A percentile compares a stretch with the other conserved stretches of the same genome.
phyloP scores from a whole-genome alignment of 805 yeast species.

The Candida maris region DNA sequence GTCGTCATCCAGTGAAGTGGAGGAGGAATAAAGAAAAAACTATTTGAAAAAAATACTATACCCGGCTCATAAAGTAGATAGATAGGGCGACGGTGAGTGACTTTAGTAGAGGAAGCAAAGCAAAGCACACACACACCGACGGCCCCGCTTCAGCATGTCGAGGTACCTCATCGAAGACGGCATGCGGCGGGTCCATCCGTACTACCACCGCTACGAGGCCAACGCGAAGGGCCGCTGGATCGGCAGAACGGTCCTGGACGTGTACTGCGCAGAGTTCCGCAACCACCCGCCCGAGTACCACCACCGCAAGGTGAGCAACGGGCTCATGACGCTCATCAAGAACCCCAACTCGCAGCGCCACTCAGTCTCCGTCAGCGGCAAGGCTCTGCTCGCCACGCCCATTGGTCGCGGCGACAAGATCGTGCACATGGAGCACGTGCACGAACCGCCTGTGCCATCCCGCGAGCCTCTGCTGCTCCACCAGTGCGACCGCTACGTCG shows the following conservation, averaged over 20 bases:
- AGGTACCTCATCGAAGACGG: slow-evolving; percentile 24
- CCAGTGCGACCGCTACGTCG: slow-evolving; percentile 28
- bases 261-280: slow-evolving; percentile 33
- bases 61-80: too few species aligned
- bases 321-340: slow-evolving; percentile 20
- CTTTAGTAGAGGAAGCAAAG: too few species aligned
- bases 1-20: too few species aligned
- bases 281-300: slow-evolving; percentile 10
- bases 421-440: slow-evolving; percentile 12
- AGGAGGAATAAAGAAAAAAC: too few species aligned
- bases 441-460: slow-evolving; percentile 14
- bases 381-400: slow-evolving; percentile 18
- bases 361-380: slow-evolving; percentile 26
- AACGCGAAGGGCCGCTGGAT: slow-evolving; percentile 39
- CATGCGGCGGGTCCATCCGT: slow-evolving; percentile 34
- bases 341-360: slow-evolving; percentile 24
- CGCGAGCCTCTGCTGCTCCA: slow-evolving; percentile 24
- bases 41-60: too few species aligned
- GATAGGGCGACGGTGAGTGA: too few species aligned
- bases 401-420: slow-evolving; percentile 14
- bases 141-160: neutral
- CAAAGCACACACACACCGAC: too few species aligned
- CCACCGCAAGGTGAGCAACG: slow-evolving; percentile 6
- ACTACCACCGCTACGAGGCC: slow-evolving; percentile 29
- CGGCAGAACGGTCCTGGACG: slow-evolving; percentile 30